phyloP scores from a whole-genome alignment of 352 stramenopile genomes.

The Globisporangium cederbergense region DNA sequence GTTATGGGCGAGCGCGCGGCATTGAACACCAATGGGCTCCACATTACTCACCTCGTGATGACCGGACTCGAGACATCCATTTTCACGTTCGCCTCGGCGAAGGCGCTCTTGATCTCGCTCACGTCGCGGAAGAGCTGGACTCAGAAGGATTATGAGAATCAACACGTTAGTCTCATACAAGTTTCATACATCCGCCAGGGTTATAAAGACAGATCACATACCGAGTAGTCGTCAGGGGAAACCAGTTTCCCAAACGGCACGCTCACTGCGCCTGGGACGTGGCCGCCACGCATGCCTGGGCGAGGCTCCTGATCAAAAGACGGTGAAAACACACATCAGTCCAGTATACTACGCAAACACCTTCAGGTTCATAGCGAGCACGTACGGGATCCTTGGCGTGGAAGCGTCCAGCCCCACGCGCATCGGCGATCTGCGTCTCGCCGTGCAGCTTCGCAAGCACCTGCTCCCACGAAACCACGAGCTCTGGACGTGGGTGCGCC shows the following conservation, averaged over 20 bases:
- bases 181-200: background rate
- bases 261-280: slow-evolving; percentile 91
- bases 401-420: slow-evolving; percentile 86
- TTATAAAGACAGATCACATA: slow-evolving; percentile 19
- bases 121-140: slow-evolving; percentile 68
- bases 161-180: slow-evolving; percentile 4
- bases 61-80: slow-evolving; percentile 53
- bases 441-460: slow-evolving; percentile 55
- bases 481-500: slow-evolving; percentile 38
- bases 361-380: background rate
- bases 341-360: background rate
- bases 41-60: slow-evolving; percentile 54
- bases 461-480: slow-evolving; percentile 57
- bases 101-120: slow-evolving; percentile 76
- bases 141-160: background rate
- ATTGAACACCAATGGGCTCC: no score
- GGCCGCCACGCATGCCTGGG: slow-evolving; percentile 85
- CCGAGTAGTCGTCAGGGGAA: slow-evolving; percentile 76
- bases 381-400: slow-evolving; percentile 73
- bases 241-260: slow-evolving; percentile 90
- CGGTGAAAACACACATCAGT: background rate
- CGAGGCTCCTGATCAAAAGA: slow-evolving; percentile 78
- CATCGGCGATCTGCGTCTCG: slow-evolving; percentile 89
- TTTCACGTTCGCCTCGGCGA: slow-evolving; percentile 58
- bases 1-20: background rate